Base-by-base conservation (phyloP, 2,329 filamentous ascomycete species). In the Volutella citrinella region DNA sequence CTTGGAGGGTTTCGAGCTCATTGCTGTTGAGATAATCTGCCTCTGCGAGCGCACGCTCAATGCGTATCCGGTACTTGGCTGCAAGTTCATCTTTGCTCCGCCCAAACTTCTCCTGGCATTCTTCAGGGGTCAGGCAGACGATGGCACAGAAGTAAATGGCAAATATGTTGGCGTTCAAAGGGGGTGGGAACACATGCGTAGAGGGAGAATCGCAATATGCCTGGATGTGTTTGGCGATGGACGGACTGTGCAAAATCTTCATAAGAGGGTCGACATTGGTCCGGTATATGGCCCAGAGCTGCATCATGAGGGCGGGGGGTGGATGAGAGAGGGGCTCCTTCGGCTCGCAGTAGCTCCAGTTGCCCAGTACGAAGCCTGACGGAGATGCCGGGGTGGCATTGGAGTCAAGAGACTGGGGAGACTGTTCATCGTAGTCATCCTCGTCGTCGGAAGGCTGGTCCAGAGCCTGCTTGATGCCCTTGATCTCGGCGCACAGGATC, bases 201-300 rank as follows among this genome's bases (percentile, higher is more conserved):
- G 27, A 30, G 6, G 46, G 43, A 7, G 53, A 48, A 11, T 49
- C 46, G 6, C 41, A 34, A 15, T 65, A 56, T 0, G 37, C 27
- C 17, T 56, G 43, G 6, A 64, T 40, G 20, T 53, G 42, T 3
- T 45, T 49, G 11, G 45, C 44, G 16, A 64, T 46, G 2, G 64
- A 66, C 4, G 67, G 67, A n/a, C 59, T 55, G 41, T 70, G 67
- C 5, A 70, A 40, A 19, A 70, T 56, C 46, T 70, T 70, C 38
- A 70, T 48, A 20, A 68, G 52, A 30, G 65, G 59, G 25, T 70
- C 67, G 13, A 69, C 63, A 18, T 65, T 69, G 19, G 51, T 48
- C 32, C 60, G 61, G 44, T 61, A 70, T 10, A 54, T 53, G 2
- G 48, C 35, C 32, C 59, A 57, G 11, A 70, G 52, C 18, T 53